Base-by-base conservation (phyloP, 108 stramenopile species). In the Hondaea fermentalgiana region DNA sequence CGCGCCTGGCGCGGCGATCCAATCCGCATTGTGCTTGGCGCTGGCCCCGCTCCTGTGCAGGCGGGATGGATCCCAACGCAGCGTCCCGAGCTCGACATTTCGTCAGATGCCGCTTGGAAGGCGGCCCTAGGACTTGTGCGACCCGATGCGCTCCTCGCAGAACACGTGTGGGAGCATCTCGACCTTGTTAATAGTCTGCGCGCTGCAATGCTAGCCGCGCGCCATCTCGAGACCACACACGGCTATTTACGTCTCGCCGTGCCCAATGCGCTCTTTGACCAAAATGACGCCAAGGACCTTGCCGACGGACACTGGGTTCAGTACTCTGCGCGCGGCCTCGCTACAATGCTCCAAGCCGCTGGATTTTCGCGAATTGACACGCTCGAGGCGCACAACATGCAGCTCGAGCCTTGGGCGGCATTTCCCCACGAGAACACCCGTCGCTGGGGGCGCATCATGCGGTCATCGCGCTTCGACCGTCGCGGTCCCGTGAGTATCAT, bases 401-500 rank as follows among this genome's bases (percentile, higher is more conserved):
- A 72, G 72, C 72, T 35, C 44, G 23, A 72, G 3, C 14, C 16
- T 72, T 45, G 88, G 60, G 69, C n/a, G 16, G 88, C 88, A 12
- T 88, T 72, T 23, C 6, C 42, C 21, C 19, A 69, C 14, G 87
- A 43, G 29, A 72, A 72, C 53, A 59, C 28, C 44, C n/a, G n/a
- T 17, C n/a, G 35, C 42, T 91, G 89, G 89, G 91, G 91, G 16
- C 25, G 10, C 5, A 59, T 91, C 0, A 89, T 35, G 58, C 89
- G 91, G 19, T 23, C 89, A 5, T 58, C 87, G 10, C 83, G 91
- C 10, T 87, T 72, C 4, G 91, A 91, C 55, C 87, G 47, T 17
- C 76, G 91, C 45, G 91, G 91, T 6, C 89, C 72, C 19, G 91
- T 91, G 47, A 88, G 87, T 6, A 91, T 91, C 49, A 89, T 91